phyloP scores from a whole-genome alignment of 306 rosid species.

The Crataegus laevigata region DNA sequence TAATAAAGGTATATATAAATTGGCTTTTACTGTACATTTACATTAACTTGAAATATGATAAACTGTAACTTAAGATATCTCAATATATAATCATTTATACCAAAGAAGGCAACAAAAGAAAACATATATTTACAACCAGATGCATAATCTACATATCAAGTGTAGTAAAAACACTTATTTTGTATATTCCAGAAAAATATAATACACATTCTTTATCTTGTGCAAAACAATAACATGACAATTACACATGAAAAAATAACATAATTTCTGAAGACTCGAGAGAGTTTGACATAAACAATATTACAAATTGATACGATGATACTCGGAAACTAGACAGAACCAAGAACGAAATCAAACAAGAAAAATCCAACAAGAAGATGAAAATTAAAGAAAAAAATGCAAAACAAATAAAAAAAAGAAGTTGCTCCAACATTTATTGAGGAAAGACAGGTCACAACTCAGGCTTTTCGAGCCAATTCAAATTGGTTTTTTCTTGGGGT shows the following conservation, averaged over 20 bases:
- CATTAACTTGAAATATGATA: no score
- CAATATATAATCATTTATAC: no score
- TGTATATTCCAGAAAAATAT: no score
- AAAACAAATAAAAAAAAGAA: neutral
- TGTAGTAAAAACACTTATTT: no score
- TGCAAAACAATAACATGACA: neutral
- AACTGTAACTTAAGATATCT: no score
- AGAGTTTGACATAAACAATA: no score
- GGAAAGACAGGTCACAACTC: neutral
- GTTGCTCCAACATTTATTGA: neutral
- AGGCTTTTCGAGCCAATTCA: neutral
- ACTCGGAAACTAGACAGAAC: neutral
- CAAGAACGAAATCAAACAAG: neutral
- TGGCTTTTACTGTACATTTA: no score
- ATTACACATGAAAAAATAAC: neutral
- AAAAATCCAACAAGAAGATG: neutral
- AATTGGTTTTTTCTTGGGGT: neutral
- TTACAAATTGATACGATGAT: neutral
- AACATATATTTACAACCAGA: no score
- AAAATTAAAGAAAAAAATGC: neutral
- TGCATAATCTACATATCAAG: neutral
- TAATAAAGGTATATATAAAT: no score
- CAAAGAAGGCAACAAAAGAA: neutral
- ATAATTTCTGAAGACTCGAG: neutral
- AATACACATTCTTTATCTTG: no score